phyloP scores from a whole-genome alignment of 2,329 filamentous ascomycete species.

The Colletotrichum orchidophilum region DNA sequence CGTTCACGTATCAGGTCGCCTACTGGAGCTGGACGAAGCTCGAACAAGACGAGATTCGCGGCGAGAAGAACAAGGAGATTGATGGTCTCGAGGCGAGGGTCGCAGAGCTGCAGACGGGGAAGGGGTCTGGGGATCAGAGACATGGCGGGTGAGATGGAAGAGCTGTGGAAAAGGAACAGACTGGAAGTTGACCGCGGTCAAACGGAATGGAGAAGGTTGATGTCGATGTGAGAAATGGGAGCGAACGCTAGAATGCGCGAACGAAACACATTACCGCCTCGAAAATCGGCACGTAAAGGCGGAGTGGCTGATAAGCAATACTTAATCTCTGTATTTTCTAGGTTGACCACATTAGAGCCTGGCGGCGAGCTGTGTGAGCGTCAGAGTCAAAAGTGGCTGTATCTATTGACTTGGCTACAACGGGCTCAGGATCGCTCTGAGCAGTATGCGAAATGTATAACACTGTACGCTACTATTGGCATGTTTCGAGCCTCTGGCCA shows the following conservation, averaged over 20 bases:
- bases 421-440: not conserved
- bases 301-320: not conserved
- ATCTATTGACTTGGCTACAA: not conserved
- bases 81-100: slow-evolving; percentile 50
- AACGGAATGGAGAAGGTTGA: not conserved
- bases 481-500: not conserved
- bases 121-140: not conserved
- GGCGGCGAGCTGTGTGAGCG: not conserved
- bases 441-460: not conserved
- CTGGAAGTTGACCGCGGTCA: not conserved
- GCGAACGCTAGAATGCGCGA: not conserved
- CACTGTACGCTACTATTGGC: not conserved
- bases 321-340: not conserved
- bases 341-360: not conserved
- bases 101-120: slow-evolving; percentile 42
- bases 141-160: not conserved
- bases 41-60: slow-evolving; percentile 74
- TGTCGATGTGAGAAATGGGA: not conserved
- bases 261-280: not conserved
- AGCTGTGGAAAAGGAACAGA: not conserved
- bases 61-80: slow-evolving; percentile 51
- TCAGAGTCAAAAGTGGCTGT: not conserved
- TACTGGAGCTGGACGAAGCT: slow-evolving; percentile 81
- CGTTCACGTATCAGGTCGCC: slow-evolving; percentile 80
- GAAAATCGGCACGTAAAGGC: not conserved